Percentiles rank a stretch among this genome's conserved stretches.
These are phyloP conservation scores for Conidiobolus incongruus DNA, from an alignment of 371 early-diverging fungal genomes.

Conservation along the genomic window DNA sequence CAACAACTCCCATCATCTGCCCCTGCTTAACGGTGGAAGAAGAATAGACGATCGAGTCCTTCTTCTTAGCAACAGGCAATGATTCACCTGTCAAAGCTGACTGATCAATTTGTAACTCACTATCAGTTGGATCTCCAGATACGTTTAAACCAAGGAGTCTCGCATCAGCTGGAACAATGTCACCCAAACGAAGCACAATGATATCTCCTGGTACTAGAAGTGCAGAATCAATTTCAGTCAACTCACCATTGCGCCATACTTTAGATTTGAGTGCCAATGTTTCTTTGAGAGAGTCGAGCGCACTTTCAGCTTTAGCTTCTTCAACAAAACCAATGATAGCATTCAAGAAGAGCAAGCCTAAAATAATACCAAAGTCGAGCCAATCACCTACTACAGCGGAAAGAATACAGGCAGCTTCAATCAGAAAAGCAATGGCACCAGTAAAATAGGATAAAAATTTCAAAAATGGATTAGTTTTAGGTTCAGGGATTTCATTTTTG, in stretches of 20 bases:
- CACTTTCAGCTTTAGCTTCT: too few species aligned
- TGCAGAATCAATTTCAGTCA: constrained; percentile 53
- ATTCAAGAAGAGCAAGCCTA: constrained; percentile 60
- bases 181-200: constrained; percentile 72
- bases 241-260: constrained; percentile 51
- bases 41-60: constrained; percentile 58
- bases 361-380: constrained; percentile 53
- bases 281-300: constrained; percentile 70
- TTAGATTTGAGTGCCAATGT: constrained; percentile 42
- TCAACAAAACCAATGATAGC: constrained; percentile 73
- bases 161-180: constrained; percentile 84
- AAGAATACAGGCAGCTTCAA: constrained; percentile 55
- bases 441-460: too few species aligned
- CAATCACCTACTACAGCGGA: constrained; percentile 48
- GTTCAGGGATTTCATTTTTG: constrained; percentile 51
- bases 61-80: constrained; percentile 62
- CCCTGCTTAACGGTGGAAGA: constrained; percentile 70
- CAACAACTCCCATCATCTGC: constrained; percentile 61
- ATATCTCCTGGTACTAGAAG: constrained; percentile 75
- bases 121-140: constrained; percentile 55
- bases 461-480: constrained; percentile 55
- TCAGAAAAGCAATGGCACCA: constrained; percentile 74
- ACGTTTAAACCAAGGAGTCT: constrained; percentile 65
- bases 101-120: too few species aligned
- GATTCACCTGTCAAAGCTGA: constrained; percentile 91